Evolutionary conservation across 2,329 filamentous ascomycete genomes (phyloP), one percentile per base, ranked within the genome.

Genomic region (Domatiomyces globalis): DNA sequence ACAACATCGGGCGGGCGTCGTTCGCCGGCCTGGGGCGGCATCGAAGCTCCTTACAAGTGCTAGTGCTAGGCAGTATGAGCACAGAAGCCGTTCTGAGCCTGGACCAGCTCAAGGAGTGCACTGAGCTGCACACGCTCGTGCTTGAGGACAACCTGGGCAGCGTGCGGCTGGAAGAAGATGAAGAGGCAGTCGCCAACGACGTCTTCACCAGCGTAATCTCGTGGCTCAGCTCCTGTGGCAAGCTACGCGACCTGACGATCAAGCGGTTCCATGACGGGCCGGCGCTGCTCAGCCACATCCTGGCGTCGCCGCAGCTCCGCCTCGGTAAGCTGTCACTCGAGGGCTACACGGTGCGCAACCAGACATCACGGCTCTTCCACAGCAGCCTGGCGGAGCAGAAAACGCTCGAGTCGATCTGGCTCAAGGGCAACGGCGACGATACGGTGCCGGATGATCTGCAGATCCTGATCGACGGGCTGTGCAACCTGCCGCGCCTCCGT

Each of bases 221-320:
- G 4, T 82, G 79, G 79, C 64, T 82, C 12, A 66, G 69, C 18
- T 67, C 68, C n/a, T 81, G 80, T 60, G 65, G 67, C 17, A 63
- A 64, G 3, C 69, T 84, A 6, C 66, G 66, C 18, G 68, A 70
- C 19, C 66, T 84, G 18, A 69, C 66, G 15, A 66, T 84, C 46
- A 67, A 64, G 39, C 69, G 69, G 27, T 69, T 83, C 43, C 63
- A 73, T 1, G 74, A 74, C 36, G 76, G 74, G 1, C 68, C 76
- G 4, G 66, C 51, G 33, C 52, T 68, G 1, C 56, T 67, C 17
- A 60, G 60, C 9, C 56, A 62, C 27, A 57, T 61, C 2, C 57
- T 67, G 19, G 49, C 49, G n/a, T 58, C 62, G 9, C 56, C 56
- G 8, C 56, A 60, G 4, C 57, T 65, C 25, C 62, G 52, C 25